Conservation (phyloP, 805 yeast species). For the Yarrowia sp. region DNA sequence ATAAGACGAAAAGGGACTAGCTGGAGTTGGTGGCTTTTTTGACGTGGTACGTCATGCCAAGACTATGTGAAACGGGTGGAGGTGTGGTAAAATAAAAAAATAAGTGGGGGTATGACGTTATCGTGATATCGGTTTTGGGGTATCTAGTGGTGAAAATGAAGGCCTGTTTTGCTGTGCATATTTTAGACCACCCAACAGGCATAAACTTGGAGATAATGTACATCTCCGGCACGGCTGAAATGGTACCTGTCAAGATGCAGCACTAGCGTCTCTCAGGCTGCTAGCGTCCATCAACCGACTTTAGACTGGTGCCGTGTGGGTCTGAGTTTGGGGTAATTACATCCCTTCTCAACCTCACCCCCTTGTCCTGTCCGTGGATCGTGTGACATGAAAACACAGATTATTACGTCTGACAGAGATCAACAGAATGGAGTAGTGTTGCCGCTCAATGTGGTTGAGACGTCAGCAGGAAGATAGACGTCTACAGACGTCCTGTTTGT, state of each 20-base stretch:
- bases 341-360: neutral
- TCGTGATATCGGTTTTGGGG: too few species aligned
- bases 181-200: neutral
- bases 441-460: too few species aligned
- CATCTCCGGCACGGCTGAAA: conserved; percentile 23
- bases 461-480: too few species aligned
- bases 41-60: conserved; percentile 3
- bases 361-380: neutral
- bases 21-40: neutral
- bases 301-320: conserved; percentile 23
- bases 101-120: too few species aligned
- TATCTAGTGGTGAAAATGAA: too few species aligned
- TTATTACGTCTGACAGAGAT: too few species aligned
- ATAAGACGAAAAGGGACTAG: conserved; percentile 6
- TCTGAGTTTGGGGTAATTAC: conserved; percentile 6
- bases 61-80: neutral
- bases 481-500: too few species aligned
- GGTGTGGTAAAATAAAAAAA: too few species aligned
- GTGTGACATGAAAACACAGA: conserved; percentile 5
- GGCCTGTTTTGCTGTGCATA: too few species aligned
- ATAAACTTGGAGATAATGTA: neutral
- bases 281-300: conserved; percentile 17
- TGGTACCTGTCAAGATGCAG: neutral
- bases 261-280: neutral
- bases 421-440: too few species aligned